Evolutionary conservation across 2,329 filamentous ascomycete genomes (phyloP), one percentile per base, ranked within the genome.

Genomic region (Bipolaris gigantea): DNA sequence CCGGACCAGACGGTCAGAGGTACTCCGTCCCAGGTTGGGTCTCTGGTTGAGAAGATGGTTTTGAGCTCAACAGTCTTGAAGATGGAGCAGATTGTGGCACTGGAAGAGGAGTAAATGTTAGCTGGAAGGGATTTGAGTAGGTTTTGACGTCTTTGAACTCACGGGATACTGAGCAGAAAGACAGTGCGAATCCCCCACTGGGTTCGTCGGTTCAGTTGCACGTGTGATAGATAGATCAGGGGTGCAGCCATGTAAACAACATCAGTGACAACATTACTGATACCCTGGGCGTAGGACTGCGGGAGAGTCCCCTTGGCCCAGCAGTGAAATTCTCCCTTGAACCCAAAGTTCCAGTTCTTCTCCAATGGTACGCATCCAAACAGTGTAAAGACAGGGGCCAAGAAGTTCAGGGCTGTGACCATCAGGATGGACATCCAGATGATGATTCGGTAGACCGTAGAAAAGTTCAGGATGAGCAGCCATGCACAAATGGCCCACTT

Each of bases 401-500:
- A 51, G 41, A 70, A 62, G 53, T 70, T 69, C 50, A 70, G 64
- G 1, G 59, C 61, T 2, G 65, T 65, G 6, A 67, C 62, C 35
- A 70, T 59, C 5, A 62, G 35, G 13, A 70, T 68, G 10, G 66
- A 67, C 1, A 66, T 35, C 69, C 67, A 71, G 1, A 71, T 54
- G 4, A 70, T 60, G 21, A 40, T 53, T 42, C 56, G 60, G 39
- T 69, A 71, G 3, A 61, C 13, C 21, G 21, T 67, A 11, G 65
- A 66, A 42, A 71, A 69, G 19, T 71, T 68, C 16, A 71, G 60
- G 13, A 62, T 59, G 6, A 71, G 50, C 3, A 71, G 53, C 54
- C 67, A 71, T 2, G 67, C 61, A 42, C 69, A 70, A 8, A 71
- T 70, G 4, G 66, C 65, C 60, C 60, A 65, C 36, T 71, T 71